Base-by-base conservation (phyloP, 2,329 filamentous ascomycete genomes). In the Colletotrichum cuscutae region DNA sequence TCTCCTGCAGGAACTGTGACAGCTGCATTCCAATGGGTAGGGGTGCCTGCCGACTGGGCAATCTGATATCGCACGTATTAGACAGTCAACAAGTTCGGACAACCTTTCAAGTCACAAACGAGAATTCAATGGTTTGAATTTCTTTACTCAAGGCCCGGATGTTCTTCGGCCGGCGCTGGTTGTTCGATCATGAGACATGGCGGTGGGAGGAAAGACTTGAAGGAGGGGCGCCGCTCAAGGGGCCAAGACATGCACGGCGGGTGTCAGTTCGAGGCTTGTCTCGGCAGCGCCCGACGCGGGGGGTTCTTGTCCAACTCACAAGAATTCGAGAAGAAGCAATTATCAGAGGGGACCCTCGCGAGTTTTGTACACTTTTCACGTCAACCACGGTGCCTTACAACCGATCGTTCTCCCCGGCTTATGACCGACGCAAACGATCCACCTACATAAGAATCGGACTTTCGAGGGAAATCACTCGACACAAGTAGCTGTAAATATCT, bases 261-360 rank as follows among this genome's bases (percentile, higher is more conserved):
- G 30, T 37, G 22, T 59, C 67, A 28, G 24, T 22, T 52, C 30
- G 52, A 58, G 28, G 32, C 37, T 46, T 28, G 35, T 59, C 67
- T 69, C 60, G 60, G 67, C 37, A 52, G 28, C 13, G 28, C 5
- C 66, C 66, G 66, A 52, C 26, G 61, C 30, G 35, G 53, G 37
- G 30, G 22, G 37, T 42, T 30, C 32, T 22, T 22, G 11, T 12
- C 9, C 7, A 19, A 12, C 24, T 6, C 30, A 37, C 13, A n/a
- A 60, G 46, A 24, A 11, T 12, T 12, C 24, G 22, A 54, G 1
- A 54, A 56, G 28, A 65, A 46, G 11, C 35, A 58, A 49, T 49
- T n/a, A 0, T 49, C 15, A 32, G 19, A 19, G 4, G 42, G 42
- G 42, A 11, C 8, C 19, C 19, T 49, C 19, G 3, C 3, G 42